phyloP scores from a whole-genome alignment of 1,284 basidiomycete species.

The Meripilus lineatus region DNA sequence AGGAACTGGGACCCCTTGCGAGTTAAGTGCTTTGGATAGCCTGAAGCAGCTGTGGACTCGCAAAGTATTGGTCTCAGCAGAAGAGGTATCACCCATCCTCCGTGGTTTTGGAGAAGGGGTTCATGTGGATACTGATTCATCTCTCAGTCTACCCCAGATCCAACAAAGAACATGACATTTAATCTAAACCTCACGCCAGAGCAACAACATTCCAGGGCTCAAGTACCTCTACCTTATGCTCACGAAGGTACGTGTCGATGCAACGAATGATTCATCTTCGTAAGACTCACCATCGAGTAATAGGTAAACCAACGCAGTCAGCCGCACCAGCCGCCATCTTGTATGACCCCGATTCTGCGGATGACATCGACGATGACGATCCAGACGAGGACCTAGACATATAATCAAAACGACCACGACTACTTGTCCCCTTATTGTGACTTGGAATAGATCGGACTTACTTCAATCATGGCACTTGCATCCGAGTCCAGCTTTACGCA shows the following conservation, averaged over 20 bases:
- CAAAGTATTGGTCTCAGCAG: constrained; percentile 26
- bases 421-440: no score
- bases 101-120: neutral
- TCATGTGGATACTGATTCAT: neutral
- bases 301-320: neutral
- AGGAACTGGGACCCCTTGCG: constrained; percentile 30
- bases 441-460: no score
- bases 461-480: no score
- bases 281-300: constrained; percentile 2
- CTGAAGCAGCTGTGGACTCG: constrained; percentile 44
- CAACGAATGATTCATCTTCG: neutral
- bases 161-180: constrained; percentile 72
- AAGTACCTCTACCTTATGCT: constrained; percentile 83
- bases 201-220: constrained; percentile 75
- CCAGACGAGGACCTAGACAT: constrained; percentile 87
- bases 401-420: no score
- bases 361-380: constrained; percentile 87
- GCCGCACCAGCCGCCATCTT: constrained; percentile 40
- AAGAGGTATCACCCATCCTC: constrained; percentile 32
- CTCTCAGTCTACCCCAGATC: constrained; percentile 39
- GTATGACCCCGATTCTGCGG: constrained; percentile 84
- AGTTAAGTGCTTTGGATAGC: constrained; percentile 42
- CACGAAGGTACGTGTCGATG: constrained; percentile 61
- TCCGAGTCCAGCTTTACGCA: no score
- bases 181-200: constrained; percentile 81